These are phyloP conservation scores for Mortierella sp. DNA, from an alignment of 371 early-diverging fungal species.

Conservation along the genomic window DNA sequence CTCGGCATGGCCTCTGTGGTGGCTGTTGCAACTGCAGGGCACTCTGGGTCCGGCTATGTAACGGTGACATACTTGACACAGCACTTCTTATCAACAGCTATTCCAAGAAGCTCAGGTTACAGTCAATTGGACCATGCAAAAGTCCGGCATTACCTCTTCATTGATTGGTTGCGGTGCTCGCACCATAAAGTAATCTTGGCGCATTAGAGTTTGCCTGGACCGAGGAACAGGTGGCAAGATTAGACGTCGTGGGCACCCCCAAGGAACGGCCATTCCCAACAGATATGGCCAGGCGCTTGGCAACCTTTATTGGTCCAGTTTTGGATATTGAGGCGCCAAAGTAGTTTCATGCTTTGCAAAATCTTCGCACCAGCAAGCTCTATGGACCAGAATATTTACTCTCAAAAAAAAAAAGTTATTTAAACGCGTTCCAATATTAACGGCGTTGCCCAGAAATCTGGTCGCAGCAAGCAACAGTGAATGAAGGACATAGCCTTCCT, in stretches of 20 bases:
- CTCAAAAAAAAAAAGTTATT: too few relatives aligned
- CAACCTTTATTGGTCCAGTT: conserved; percentile 30
- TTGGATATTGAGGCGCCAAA: conserved; percentile 40
- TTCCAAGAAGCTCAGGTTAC: conserved; percentile 63
- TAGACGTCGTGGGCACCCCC: conserved; percentile 54
- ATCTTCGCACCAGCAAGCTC: conserved; percentile 38
- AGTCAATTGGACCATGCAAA: conserved; percentile 61
- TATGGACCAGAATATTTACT: too few relatives aligned
- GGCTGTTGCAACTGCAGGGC: too few relatives aligned
- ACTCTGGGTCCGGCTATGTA: too few relatives aligned
- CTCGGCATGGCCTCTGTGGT: too few relatives aligned
- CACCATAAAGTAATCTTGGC: conserved; percentile 53
- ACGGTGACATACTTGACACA: too few relatives aligned
- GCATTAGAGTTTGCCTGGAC: conserved; percentile 57
- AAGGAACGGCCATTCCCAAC: conserved; percentile 50
- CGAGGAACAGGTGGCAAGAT: conserved; percentile 53
- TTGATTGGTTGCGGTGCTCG: conserved; percentile 61
- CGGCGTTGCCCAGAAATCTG: too few relatives aligned
- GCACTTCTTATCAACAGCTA: too few relatives aligned
- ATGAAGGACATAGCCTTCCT: too few relatives aligned
- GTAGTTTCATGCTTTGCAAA: conserved; percentile 26
- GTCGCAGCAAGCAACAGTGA: too few relatives aligned
- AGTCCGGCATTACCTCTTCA: conserved; percentile 60
- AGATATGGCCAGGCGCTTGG: conserved; percentile 32
- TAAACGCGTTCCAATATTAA: too few relatives aligned